These are phyloP conservation scores for Pigoraptor vietnamica DNA, from an alignment of 78 protist species.

Conservation along the genomic window DNA sequence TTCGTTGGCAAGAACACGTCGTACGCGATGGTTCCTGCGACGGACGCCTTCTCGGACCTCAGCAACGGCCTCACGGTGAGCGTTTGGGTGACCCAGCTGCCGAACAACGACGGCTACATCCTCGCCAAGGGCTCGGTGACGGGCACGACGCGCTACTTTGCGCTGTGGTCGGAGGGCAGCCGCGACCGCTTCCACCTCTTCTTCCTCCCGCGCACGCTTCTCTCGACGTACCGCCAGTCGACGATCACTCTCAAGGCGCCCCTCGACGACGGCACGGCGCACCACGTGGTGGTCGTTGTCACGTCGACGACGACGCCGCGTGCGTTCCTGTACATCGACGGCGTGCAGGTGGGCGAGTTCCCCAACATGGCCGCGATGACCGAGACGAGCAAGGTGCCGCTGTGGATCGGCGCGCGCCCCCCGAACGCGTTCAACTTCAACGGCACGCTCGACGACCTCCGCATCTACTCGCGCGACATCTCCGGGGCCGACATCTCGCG, in stretches of 20 bases:
- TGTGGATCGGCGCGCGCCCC: background rate
- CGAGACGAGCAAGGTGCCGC: background rate
- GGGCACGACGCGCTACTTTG: background rate
- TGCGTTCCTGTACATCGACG: background rate
- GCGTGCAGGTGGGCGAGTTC: background rate
- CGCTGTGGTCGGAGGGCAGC: background rate
- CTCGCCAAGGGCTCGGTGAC: background rate
- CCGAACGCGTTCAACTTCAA: background rate
- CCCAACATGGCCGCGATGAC: background rate
- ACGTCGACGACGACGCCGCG: background rate
- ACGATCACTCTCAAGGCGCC: background rate
- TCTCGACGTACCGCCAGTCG: background rate
- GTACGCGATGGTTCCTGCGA: background rate
- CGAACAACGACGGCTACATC: background rate
- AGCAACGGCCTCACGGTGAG: background rate
- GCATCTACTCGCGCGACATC: background rate
- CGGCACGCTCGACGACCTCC: background rate
- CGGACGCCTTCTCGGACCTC: background rate
- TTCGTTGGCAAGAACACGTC: background rate
- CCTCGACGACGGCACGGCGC: background rate
- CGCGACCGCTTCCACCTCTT: background rate
- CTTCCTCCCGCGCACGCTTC: background rate
- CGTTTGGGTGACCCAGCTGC: background rate
- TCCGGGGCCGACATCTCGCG: background rate
- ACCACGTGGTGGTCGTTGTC: background rate